phyloP scores from a whole-genome alignment of 768 basidiomycete genomes.

The Pleurotus eryngii region DNA sequence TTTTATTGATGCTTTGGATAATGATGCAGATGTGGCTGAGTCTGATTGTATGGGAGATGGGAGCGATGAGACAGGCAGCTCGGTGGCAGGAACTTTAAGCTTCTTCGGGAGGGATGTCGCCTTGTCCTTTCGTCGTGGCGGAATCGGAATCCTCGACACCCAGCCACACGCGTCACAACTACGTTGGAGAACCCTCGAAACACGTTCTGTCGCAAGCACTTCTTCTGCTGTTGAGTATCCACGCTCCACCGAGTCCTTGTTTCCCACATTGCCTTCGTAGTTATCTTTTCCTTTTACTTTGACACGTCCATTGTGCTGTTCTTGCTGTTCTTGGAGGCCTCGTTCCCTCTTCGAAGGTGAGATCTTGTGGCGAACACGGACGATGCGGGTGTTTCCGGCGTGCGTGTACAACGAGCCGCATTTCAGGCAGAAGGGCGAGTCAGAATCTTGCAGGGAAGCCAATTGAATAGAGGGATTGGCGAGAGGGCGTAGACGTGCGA shows the following conservation, averaged over 20 bases:
- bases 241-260: neutral
- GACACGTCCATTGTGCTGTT: too few species aligned
- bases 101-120: neutral
- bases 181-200: conserved; percentile 18
- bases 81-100: too few species aligned
- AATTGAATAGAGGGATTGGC: conserved; percentile 17
- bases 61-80: neutral
- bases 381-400: conserved; percentile 33
- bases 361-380: conserved; percentile 21
- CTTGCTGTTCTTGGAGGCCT: too few species aligned
- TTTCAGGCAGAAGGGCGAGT: conserved; percentile 35
- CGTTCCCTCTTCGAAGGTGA: too few species aligned
- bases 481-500: conserved; percentile 31
- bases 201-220: too few species aligned
- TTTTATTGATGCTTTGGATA: conserved; percentile 9
- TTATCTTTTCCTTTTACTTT: conserved; percentile 1
- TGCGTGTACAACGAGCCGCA: conserved; percentile 52
- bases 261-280: neutral
- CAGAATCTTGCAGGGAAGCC: conserved; percentile 18
- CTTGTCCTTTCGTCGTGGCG: conserved; percentile 7
- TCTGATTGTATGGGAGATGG: conserved; percentile 4
- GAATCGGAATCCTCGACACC: conserved; percentile 16
- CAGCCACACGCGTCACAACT: conserved; percentile 30
- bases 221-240: neutral
- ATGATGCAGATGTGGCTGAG: conserved; percentile 10